phyloP scores from a whole-genome alignment of 2,329 filamentous ascomycete genomes.

The Orbilia javanica region DNA sequence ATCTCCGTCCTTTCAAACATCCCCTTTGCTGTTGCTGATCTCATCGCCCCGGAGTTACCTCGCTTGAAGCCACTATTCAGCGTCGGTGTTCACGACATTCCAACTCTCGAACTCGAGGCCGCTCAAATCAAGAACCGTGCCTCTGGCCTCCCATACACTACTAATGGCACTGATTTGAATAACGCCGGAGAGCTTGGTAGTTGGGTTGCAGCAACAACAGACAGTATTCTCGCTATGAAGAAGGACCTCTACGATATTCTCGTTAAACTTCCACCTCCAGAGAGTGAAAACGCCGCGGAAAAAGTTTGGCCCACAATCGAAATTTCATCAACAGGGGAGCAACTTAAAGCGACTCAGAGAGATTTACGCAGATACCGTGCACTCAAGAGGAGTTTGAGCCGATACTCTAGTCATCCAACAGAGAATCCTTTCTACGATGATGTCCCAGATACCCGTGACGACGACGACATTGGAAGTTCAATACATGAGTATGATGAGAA shows the following conservation, averaged over 20 bases:
- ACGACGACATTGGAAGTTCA: conserved; percentile 45
- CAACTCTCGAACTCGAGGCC: conserved; percentile 76
- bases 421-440: conserved; percentile 63
- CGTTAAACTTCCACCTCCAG: conserved; percentile 79
- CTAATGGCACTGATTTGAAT: conserved; percentile 62
- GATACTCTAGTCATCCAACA: conserved; percentile 59
- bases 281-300: conserved; percentile 72
- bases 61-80: conserved; percentile 88
- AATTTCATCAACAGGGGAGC: conserved; percentile 71
- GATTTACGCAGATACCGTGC: conserved; percentile 84
- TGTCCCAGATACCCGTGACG: conserved; percentile 61
- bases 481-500: conserved; percentile 56
- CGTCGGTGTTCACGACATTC: conserved; percentile 92
- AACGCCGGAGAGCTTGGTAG: conserved; percentile 67
- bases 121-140: conserved; percentile 64
- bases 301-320: conserved; percentile 83
- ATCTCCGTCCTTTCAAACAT: conserved; percentile 93
- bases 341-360: conserved; percentile 87
- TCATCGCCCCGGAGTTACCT: conserved; percentile 59
- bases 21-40: conserved; percentile 74
- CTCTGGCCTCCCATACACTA: conserved; percentile 61
- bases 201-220: conserved; percentile 96
- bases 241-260: conserved; percentile 88
- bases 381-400: conserved; percentile 73
- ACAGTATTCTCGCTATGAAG: conserved; percentile 91